Conservation (phyloP, 1,284 basidiomycete genomes). For the Coniferiporia sulphurascens region DNA sequence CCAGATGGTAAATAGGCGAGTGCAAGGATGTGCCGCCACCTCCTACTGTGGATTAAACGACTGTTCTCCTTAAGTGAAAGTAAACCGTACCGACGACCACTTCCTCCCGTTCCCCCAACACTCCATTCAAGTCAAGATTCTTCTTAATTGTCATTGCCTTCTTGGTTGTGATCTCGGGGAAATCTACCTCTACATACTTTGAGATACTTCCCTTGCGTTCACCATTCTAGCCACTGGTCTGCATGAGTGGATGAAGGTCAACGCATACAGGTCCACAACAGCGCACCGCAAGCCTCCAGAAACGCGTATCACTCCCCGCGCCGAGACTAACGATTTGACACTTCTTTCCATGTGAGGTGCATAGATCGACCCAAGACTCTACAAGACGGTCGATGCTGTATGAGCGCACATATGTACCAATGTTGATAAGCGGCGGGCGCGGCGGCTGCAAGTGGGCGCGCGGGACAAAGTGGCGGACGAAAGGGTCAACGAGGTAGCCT, state of each 20-base stretch:
- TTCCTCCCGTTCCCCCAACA: slow-evolving; percentile 46
- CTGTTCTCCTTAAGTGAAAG: neutral
- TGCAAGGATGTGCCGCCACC: slow-evolving; percentile 68
- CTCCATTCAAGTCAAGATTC: slow-evolving; percentile 52
- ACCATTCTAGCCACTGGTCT: slow-evolving; percentile 43
- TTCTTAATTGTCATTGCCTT: slow-evolving; percentile 83
- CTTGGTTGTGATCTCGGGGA: slow-evolving; percentile 74
- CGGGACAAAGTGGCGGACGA: slow-evolving; percentile 57
- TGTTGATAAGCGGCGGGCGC: slow-evolving; percentile 87
- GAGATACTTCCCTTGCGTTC: slow-evolving; percentile 42
- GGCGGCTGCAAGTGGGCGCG: slow-evolving; percentile 57
- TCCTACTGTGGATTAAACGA: slow-evolving; percentile 31
- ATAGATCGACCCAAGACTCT: slow-evolving; percentile 57
- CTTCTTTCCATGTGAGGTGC: slow-evolving; percentile 33
- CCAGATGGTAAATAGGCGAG: slow-evolving; percentile 64
- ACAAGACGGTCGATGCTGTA: slow-evolving; percentile 79
- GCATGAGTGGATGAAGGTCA: slow-evolving; percentile 1
- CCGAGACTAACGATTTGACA: slow-evolving; percentile 88
- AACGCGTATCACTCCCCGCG: slow-evolving; percentile 90
- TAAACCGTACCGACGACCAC: slow-evolving; percentile 38
- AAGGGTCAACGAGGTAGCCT: slow-evolving; percentile 74
- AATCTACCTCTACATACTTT: slow-evolving; percentile 87
- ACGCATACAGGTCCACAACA: neutral
- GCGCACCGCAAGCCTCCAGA: slow-evolving; percentile 85
- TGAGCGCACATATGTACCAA: slow-evolving; percentile 89